These are phyloP conservation scores for Apophysomyces ossiformis DNA, from an alignment of 371 early-diverging fungal species.

Conservation along the genomic window DNA sequence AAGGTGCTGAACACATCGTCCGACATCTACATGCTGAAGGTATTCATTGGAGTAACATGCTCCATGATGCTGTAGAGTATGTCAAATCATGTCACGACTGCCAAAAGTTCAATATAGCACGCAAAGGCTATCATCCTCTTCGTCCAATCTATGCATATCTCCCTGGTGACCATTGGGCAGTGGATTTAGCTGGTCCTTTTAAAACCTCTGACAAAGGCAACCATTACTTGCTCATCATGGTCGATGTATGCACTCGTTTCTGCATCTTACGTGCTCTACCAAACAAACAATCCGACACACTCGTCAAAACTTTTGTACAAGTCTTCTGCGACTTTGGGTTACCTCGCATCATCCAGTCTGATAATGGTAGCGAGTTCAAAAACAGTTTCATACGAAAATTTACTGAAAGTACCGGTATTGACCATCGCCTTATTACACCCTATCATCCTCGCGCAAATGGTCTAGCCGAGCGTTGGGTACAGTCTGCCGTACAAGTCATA, in stretches of 20 bases:
- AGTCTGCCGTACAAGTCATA: background rate
- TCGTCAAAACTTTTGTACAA: constrained; percentile 21
- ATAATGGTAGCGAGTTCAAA: constrained; percentile 38
- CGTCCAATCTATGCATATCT: no score
- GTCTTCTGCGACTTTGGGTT: constrained; percentile 35
- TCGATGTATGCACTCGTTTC: constrained; percentile 32
- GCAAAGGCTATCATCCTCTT: no score
- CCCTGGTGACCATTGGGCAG: no score
- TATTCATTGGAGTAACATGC: no score
- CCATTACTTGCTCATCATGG: constrained; percentile 29
- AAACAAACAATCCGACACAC: constrained; percentile 24
- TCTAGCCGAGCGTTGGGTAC: constrained; percentile 12
- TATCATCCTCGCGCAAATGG: constrained; percentile 17
- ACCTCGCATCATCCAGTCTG: constrained; percentile 20
- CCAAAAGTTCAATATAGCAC: no score
- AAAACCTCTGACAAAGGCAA: no score
- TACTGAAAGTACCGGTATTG: constrained; percentile 1
- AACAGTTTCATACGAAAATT: constrained; percentile 17
- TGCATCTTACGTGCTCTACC: constrained; percentile 25
- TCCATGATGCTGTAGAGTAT: no score
- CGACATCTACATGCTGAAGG: no score
- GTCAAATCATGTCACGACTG: no score
- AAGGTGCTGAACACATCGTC: no score
- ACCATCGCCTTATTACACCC: constrained; percentile 10
- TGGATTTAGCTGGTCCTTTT: no score